These are phyloP conservation scores for Trichomonas tenax DNA, from an alignment of 208 protist genomes.

Conservation along the genomic window DNA sequence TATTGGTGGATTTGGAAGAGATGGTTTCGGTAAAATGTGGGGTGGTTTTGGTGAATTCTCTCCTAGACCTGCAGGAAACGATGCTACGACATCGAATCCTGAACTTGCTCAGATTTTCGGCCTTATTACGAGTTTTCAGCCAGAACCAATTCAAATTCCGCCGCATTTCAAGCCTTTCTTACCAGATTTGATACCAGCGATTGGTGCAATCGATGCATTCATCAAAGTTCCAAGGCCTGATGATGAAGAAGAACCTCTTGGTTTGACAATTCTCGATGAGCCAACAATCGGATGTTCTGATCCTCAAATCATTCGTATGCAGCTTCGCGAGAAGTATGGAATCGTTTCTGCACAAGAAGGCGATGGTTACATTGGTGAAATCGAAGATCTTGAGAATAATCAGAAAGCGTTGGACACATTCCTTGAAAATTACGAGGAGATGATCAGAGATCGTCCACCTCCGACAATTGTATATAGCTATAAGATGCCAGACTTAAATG, in stretches of 20 bases:
- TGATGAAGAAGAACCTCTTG: background rate
- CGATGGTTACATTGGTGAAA: conserved; percentile 1
- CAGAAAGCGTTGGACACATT: background rate
- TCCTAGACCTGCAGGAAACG: background rate
- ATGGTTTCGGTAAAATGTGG: background rate
- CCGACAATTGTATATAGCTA: background rate
- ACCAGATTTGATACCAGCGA: background rate
- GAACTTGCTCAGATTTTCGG: background rate
- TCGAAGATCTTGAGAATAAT: background rate
- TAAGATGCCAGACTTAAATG: background rate
- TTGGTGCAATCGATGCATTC: conserved; percentile 12
- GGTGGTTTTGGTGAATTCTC: background rate
- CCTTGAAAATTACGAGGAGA: background rate
- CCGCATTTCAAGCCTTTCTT: background rate
- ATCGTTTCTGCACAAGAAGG: background rate
- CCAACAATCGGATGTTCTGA: background rate
- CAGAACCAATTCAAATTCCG: background rate
- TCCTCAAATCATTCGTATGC: background rate
- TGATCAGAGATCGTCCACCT: background rate
- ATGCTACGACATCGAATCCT: background rate
- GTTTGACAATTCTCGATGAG: background rate
- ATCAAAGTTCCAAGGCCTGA: conserved; percentile 19
- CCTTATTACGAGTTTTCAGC: background rate
- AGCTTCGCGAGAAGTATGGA: background rate
- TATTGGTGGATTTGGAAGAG: background rate